Conservation (phyloP, 23 red algal species). For the Gracilaria caudata region DNA sequence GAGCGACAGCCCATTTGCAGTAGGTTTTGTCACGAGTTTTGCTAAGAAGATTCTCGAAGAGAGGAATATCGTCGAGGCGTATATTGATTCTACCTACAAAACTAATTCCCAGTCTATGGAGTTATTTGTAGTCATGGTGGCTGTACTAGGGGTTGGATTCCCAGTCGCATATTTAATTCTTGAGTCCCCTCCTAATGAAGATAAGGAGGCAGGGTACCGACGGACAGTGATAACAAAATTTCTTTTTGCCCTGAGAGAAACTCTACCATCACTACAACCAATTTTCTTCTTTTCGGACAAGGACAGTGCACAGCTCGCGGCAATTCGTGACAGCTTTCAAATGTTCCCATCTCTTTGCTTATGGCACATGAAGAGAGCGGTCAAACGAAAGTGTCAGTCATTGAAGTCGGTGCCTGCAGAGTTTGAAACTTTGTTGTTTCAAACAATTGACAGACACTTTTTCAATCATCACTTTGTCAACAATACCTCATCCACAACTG, state of each 20-base stretch:
- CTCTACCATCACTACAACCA: neutral
- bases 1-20: neutral
- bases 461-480: neutral
- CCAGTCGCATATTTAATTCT: constrained; percentile 5
- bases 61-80: neutral
- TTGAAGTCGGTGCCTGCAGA: neutral
- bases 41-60: neutral
- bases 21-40: neutral
- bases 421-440: neutral
- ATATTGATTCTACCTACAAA: constrained; percentile 15
- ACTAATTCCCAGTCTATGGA: constrained; percentile 2
- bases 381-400: neutral
- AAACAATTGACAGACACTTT: neutral
- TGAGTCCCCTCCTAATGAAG: neutral
- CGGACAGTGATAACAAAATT: too few relatives aligned
- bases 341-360: neutral
- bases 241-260: too few relatives aligned
- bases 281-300: constrained; percentile 25
- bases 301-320: neutral
- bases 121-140: constrained; percentile 8
- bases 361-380: constrained; percentile 26
- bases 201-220: neutral
- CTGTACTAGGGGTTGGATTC: neutral
- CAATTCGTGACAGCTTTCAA: neutral
- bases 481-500: neutral